Evolutionary conservation across 2,329 filamentous ascomycete genomes (phyloP), one percentile per base, ranked within the genome.

Genomic region (Rutstroemia sp.): DNA sequence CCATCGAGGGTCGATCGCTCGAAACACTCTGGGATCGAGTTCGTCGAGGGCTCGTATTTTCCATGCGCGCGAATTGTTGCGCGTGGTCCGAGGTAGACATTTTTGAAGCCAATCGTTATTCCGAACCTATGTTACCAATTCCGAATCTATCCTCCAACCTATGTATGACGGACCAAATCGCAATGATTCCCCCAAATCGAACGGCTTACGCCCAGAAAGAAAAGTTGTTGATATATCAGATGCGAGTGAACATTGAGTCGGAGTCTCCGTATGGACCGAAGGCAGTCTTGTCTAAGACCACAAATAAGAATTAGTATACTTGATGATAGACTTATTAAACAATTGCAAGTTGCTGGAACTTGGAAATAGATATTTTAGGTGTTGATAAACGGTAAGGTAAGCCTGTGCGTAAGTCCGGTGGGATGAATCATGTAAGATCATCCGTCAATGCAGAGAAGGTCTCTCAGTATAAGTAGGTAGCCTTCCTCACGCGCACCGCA

Each of bases 1-100:
- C 76, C 60, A 78, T 74, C 5, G 86, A 88, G 23, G 84, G 82
- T 58, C 81, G 75, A 70, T 89, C 87, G 75, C 86, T 89, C 59
- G 84, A 88, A 61, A 87, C 78, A 71, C 86, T 89, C 62, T 80
- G 79, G 27, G 67, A 67, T 60, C 66, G 58, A 25, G 48, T 59
- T 34, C 51, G 25, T 42, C 63, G 58, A 30, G 58, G 57, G 36
- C 46, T 50, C 16, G 27, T 54, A 56, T n/a, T 36, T 3, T 34
- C 52, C 52, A 42, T 23, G n/a, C 52, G 45, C 17, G 38, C 46
- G 23, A 19, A 36, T 42, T 36, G 46, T 25, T 50, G 52, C 19
- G 38, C 34, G 23, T 27, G n/a, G 7, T 30, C 16, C 50, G 45
- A 42, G 21, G 23, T 34, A 42, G 46, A 44, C 52, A 55, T 50